phyloP scores from a whole-genome alignment of 352 stramenopile genomes.

The Phytophthora cactorum region DNA sequence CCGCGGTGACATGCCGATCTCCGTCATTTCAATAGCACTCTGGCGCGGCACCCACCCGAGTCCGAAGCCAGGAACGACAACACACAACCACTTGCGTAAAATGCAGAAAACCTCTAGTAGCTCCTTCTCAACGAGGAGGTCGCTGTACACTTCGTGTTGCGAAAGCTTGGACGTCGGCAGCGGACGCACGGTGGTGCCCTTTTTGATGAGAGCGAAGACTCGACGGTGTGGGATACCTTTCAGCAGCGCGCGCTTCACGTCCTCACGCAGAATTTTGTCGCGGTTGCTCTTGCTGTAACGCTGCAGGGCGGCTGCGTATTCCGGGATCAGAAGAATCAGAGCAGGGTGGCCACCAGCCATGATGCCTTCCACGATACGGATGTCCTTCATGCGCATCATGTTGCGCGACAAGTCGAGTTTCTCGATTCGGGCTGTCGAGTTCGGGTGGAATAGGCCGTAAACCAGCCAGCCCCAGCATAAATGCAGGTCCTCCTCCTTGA shows the following conservation, averaged over 20 bases:
- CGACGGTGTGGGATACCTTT: slow-evolving; percentile 56
- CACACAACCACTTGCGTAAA: slow-evolving; percentile 60
- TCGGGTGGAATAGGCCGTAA: slow-evolving; percentile 61
- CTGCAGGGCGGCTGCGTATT: slow-evolving; percentile 52
- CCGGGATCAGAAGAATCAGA: slow-evolving; percentile 52
- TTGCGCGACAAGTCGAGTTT: slow-evolving; percentile 54
- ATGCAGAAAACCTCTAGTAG: slow-evolving; percentile 62
- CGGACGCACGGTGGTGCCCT: slow-evolving; percentile 48
- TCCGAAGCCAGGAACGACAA: slow-evolving; percentile 63
- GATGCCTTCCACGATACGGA: slow-evolving; percentile 54
- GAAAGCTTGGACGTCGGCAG: slow-evolving; percentile 54
- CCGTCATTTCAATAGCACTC: slow-evolving; percentile 52
- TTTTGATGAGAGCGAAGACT: slow-evolving; percentile 56
- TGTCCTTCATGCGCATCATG: slow-evolving; percentile 66
- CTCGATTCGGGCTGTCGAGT: slow-evolving; percentile 53
- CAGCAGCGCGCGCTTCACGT: slow-evolving; percentile 54
- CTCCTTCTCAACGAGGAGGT: slow-evolving; percentile 50
- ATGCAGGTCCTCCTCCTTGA: slow-evolving; percentile 50
- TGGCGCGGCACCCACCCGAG: slow-evolving; percentile 57
- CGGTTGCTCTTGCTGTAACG: slow-evolving; percentile 58
- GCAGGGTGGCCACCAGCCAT: slow-evolving; percentile 59
- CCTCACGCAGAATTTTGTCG: slow-evolving; percentile 56
- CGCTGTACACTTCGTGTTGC: slow-evolving; percentile 47
- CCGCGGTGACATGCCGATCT: slow-evolving; percentile 57
- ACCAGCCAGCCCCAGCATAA: slow-evolving; percentile 62